phyloP scores from a whole-genome alignment of 2,329 filamentous ascomycete species.

The Aureobasidium sp. region DNA sequence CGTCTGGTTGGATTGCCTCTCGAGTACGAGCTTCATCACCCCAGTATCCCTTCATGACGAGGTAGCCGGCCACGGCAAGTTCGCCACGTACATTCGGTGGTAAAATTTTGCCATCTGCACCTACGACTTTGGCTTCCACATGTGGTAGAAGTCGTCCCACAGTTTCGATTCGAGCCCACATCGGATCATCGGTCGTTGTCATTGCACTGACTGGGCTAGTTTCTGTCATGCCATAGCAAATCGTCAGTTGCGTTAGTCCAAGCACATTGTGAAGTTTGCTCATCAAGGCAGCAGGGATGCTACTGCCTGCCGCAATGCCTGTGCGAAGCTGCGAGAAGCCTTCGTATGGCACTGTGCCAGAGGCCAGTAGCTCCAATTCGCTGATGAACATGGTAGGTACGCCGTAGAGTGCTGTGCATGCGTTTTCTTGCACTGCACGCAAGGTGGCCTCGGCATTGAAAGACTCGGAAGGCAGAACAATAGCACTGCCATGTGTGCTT shows the following conservation, averaged over 20 bases:
- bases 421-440: conserved; percentile 52
- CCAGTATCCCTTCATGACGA: conserved; percentile 89
- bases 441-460: conserved; percentile 74
- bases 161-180: conserved; percentile 62
- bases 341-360: conserved; percentile 30
- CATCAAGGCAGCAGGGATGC: conserved; percentile 79
- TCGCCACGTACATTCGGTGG: conserved; percentile 66
- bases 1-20: conserved; percentile 55
- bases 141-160: conserved; percentile 82
- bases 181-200: conserved; percentile 69
- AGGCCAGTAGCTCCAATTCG: conserved; percentile 67
- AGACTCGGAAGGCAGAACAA: conserved; percentile 78
- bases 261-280: conserved; percentile 62
- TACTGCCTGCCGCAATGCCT: conserved; percentile 84
- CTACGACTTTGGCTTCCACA: conserved; percentile 68
- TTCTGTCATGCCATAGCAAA: conserved; percentile 97
- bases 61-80: conserved; percentile 73
- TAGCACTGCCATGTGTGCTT: conserved; percentile 69
- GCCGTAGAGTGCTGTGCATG: conserved; percentile 67
- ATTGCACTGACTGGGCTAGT: conserved; percentile 68
- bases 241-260: conserved; percentile 74
- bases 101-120: conserved; percentile 52
- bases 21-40: conserved; percentile 60
- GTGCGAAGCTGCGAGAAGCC: conserved; percentile 52
- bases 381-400: conserved; percentile 95